These are phyloP conservation scores for Lipomyces orientalis DNA, from an alignment of 805 yeast species.

Conservation along the genomic window DNA sequence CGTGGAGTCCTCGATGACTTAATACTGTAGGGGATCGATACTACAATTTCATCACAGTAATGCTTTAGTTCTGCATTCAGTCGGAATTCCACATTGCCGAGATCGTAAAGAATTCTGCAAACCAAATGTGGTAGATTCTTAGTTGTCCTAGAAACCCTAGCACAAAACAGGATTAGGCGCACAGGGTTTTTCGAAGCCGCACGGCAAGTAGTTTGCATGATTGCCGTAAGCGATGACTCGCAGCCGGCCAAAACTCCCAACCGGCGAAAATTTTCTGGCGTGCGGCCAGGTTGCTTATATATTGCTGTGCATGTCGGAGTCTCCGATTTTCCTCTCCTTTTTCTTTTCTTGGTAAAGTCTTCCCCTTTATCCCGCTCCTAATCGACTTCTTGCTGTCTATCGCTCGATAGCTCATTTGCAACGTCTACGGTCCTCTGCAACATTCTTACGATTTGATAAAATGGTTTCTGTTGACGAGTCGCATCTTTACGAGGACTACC, in stretches of 20 bases:
- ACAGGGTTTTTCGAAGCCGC: no score
- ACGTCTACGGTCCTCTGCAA: not conserved
- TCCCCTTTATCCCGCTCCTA: conserved; percentile 21
- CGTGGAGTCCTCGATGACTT: no score
- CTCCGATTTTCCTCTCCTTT: conserved; percentile 9
- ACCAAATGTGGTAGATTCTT: no score
- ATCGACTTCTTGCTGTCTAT: not conserved
- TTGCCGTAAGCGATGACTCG: not conserved
- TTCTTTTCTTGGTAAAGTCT: conserved; percentile 30
- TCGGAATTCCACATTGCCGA: no score
- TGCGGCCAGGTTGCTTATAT: not conserved
- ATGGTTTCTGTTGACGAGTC: conserved; percentile 32
- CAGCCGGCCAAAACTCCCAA: conserved; percentile 13
- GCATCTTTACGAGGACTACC: conserved; percentile 31
- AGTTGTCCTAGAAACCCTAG: no score
- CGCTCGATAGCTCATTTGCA: not conserved
- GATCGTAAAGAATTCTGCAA: no score
- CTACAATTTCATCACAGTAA: no score
- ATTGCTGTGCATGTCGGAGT: not conserved
- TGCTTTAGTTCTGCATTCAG: no score
- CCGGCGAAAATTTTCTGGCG: conserved; percentile 11
- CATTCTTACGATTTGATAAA: not conserved
- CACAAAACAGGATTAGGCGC: no score
- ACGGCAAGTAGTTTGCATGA: no score
- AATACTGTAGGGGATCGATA: no score